Conservation (phyloP, 2,329 filamentous ascomycete genomes). For the Fusarium sp. region DNA sequence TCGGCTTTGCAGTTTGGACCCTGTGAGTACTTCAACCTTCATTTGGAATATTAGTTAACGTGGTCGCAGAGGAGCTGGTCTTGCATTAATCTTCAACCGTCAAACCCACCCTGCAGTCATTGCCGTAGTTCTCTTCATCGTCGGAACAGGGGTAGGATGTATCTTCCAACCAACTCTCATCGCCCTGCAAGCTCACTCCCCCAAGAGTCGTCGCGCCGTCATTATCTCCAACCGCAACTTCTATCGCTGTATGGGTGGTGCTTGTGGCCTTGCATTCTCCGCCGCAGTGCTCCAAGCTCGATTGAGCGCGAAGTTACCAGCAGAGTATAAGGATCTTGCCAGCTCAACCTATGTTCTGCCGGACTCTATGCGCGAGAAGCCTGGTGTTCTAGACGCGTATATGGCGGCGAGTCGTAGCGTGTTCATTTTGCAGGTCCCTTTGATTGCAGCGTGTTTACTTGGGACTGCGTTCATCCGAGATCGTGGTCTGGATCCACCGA, state of each 20-base stretch:
- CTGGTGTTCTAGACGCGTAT: neutral
- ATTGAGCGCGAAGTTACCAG: neutral
- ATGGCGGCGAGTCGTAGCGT: constrained; percentile 8
- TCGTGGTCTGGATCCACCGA: neutral
- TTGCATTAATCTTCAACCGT: neutral
- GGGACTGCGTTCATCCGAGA: neutral
- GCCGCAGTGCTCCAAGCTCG: neutral
- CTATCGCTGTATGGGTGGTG: constrained; percentile 1
- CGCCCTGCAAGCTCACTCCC: neutral
- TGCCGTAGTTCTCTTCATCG: neutral
- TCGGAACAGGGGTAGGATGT: neutral
- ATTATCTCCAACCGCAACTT: constrained; percentile 7
- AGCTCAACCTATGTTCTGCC: neutral
- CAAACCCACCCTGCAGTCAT: neutral
- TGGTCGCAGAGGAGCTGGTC: neutral
- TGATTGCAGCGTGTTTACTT: neutral
- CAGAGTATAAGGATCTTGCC: neutral
- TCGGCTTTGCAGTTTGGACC: neutral
- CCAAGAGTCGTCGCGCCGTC: constrained; percentile 3
- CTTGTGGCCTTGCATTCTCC: neutral
- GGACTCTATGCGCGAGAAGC: neutral
- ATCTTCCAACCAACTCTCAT: constrained; percentile 6
- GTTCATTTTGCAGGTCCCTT: neutral
- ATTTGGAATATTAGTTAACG: rapidly evolving
- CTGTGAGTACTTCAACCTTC: neutral